A percentile compares a stretch with the other conserved stretches of the same genome.
These are phyloP conservation scores for Botrytis squamosa DNA, from an alignment of 2,329 filamentous ascomycete species.

Conservation along the genomic window DNA sequence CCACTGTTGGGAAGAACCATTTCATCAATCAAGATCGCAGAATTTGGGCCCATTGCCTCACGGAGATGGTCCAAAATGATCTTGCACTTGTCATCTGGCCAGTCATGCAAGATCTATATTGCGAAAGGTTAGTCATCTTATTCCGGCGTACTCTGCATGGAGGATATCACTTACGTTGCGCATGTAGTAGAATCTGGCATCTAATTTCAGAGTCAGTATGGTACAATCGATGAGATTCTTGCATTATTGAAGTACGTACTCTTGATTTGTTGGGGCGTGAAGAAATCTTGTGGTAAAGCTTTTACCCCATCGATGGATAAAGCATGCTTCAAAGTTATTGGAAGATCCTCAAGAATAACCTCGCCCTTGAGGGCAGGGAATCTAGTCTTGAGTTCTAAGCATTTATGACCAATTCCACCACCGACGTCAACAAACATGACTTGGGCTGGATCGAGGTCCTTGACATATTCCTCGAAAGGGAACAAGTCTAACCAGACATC, in stretches of 20 bases:
- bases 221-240: not conserved
- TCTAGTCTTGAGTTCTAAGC: constrained; percentile 36
- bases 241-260: not conserved
- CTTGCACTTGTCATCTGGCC: constrained; percentile 37
- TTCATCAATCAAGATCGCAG: constrained; percentile 45
- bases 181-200: constrained; percentile 41
- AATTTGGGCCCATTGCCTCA: constrained; percentile 8
- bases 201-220: not conserved
- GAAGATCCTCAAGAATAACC: constrained; percentile 45
- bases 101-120: constrained; percentile 42
- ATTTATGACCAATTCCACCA: constrained; percentile 44
- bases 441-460: not conserved
- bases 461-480: constrained; percentile 1
- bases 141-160: not conserved
- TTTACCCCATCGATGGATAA: constrained; percentile 37
- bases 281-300: constrained; percentile 36
- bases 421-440: constrained; percentile 45
- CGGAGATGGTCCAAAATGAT: constrained; percentile 18
- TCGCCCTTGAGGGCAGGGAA: constrained; percentile 40
- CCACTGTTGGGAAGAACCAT: constrained; percentile 42
- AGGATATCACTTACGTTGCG: constrained; percentile 27
- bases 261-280: constrained; percentile 35
- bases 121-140: not conserved
- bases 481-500: constrained; percentile 7
- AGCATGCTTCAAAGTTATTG: constrained; percentile 34